Evolutionary conservation across 139 green algal genomes (phyloP).

Genomic region (Dunaliella primolecta): DNA sequence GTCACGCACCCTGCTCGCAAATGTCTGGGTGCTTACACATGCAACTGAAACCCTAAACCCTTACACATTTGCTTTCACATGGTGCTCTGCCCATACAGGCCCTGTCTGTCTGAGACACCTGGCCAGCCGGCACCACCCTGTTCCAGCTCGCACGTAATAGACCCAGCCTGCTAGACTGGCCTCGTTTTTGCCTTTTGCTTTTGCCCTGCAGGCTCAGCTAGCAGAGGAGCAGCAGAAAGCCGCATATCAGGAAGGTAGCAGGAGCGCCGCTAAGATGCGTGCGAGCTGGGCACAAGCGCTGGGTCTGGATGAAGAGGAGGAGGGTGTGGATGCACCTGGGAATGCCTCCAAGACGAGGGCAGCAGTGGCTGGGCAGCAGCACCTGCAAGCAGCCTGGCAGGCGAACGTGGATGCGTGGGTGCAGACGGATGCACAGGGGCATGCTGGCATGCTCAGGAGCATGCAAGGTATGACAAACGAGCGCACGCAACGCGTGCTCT

Average conservation of each 20-base stretch:
- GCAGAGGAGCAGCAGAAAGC: background rate
- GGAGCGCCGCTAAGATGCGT: too few species aligned
- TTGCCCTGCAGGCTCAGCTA: background rate
- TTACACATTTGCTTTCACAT: too few species aligned
- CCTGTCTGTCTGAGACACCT: too few species aligned
- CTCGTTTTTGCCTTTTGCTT: too few species aligned
- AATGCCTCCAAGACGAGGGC: background rate
- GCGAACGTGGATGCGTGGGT: background rate
- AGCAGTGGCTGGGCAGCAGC: background rate
- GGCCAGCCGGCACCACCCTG: too few species aligned
- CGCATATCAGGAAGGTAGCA: background rate
- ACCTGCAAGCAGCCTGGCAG: background rate
- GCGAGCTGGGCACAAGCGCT: conserved; percentile 3
- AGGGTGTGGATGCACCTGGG: background rate
- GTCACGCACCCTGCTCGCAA: too few species aligned
- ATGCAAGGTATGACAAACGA: background rate
- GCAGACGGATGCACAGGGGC: conserved; percentile 3
- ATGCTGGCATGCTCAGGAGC: background rate
- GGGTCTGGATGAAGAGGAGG: conserved; percentile 9
- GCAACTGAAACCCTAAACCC: too few species aligned
- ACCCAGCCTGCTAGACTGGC: too few species aligned
- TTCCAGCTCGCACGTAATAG: too few species aligned
- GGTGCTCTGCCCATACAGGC: too few species aligned
- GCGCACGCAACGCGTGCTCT: background rate
- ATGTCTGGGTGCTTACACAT: too few species aligned